Base-by-base conservation (phyloP, 169 alveolate species). In the Plasmodium malariae region DNA sequence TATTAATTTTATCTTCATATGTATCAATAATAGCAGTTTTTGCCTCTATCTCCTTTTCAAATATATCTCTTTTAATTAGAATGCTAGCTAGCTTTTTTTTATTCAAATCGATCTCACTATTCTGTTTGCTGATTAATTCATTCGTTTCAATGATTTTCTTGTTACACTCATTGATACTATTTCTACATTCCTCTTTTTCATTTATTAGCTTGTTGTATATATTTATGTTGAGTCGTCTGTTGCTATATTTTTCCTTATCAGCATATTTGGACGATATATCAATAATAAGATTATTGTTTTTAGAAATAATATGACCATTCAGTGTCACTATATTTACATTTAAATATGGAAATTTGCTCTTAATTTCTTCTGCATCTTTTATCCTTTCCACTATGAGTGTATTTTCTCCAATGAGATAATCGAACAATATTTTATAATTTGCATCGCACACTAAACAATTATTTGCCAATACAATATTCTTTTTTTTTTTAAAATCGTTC, bases 361-460 rank as follows among this genome's bases (percentile, higher is more conserved):
- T 78, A 0, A 78, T 54, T 2, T 78, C 72, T 26, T 78, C 89
- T 9, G 89, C 89, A 54, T 78, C 89, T 32, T 65, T 57, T 49
- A 78, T 63, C 0, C 55, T 54, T 4, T 78, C 71, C 3, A 78
- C 70, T 21, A 78, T 78, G 5, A 78, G 21, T 4, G 89, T 78
- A 54, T 78, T 51, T 30, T 30, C 54, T 1, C 89, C 89, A n/a
- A 78, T 65, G 17, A 78, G 63, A 6, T 78, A 63, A 37, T 78
- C 89, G 19, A 78, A 78, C 2, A 78, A 3, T 0, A 65, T n/a
- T 17, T 78, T 78, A 21, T 48, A 78, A 19, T 65, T 51, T 32
- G 62, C 72, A 26, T 78, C 71, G 34, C 89, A 78, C 21, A 78
- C 78, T n/a, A 78, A 21, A 32, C 89, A 78, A 26, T 78, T 78